phyloP scores from a whole-genome alignment of 148 eudicot species.

The Polygonum maritimum region DNA sequence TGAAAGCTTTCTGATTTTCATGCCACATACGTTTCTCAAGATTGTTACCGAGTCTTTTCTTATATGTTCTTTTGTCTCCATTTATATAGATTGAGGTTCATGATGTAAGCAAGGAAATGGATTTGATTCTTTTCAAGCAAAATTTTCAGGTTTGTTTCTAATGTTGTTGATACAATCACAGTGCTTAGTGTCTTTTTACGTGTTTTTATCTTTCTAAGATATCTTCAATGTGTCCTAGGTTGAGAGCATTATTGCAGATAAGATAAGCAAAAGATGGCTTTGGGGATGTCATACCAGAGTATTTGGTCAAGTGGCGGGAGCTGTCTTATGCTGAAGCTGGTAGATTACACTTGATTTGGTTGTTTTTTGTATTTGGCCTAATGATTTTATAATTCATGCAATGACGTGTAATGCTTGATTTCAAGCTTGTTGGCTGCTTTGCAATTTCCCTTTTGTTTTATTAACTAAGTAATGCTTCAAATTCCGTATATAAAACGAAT shows the following conservation, averaged over 20 bases:
- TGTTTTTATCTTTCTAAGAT: background rate
- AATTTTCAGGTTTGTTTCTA: slow-evolving; percentile 64
- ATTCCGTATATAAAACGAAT: too few relatives aligned
- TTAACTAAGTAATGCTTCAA: too few relatives aligned
- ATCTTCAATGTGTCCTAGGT: slow-evolving; percentile 23
- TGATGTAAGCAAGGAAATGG: slow-evolving; percentile 99
- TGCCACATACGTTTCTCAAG: background rate
- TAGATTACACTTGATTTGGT: slow-evolving; percentile 25
- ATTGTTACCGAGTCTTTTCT: slow-evolving; percentile 11
- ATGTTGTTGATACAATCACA: background rate
- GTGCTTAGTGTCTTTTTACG: background rate
- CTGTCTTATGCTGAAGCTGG: slow-evolving; percentile 99
- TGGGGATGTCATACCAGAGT: slow-evolving; percentile 63
- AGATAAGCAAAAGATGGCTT: slow-evolving; percentile 47
- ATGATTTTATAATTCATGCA: background rate
- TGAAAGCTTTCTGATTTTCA: background rate
- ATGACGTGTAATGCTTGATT: background rate
- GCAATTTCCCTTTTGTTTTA: background rate
- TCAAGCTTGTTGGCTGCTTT: background rate
- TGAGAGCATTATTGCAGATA: slow-evolving; percentile 87
- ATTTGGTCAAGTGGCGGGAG: slow-evolving; percentile 97
- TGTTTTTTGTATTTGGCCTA: background rate
- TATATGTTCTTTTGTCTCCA: background rate
- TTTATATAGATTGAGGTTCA: slow-evolving; percentile 78
- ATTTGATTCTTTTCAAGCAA: slow-evolving; percentile 88